phyloP scores from a whole-genome alignment of 2,329 filamentous ascomycete genomes.

The Aspergillus aculeatus region DNA sequence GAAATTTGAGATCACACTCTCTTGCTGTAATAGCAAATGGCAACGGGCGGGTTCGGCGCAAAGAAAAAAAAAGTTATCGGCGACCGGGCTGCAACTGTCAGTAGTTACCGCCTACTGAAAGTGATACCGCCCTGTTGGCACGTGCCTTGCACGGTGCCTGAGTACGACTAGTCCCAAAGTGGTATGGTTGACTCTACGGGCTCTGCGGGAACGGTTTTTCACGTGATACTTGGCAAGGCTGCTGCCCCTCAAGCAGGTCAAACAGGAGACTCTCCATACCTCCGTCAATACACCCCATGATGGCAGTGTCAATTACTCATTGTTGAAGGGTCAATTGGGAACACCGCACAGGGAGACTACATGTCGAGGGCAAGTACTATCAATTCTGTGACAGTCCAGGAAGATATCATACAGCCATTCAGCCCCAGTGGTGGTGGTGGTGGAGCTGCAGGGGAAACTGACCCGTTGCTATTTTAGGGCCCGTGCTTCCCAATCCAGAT shows the following conservation, averaged over 20 bases:
- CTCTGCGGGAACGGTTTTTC: not conserved
- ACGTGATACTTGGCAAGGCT: not conserved
- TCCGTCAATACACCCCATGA: no score
- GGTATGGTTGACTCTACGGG: not conserved
- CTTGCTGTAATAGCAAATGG: not conserved
- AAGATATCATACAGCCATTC: not conserved
- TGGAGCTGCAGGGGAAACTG: not conserved
- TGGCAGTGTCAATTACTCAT: no score
- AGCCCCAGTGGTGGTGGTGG: not conserved
- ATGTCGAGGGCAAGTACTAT: not conserved
- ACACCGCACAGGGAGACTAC: not conserved
- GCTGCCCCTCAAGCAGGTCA: not conserved
- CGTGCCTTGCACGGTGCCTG: conserved; percentile 5
- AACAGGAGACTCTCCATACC: no score
- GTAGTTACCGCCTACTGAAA: conserved; percentile 12
- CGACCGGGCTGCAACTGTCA: conserved; percentile 24
- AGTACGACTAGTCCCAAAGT: not conserved
- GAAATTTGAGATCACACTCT: not conserved
- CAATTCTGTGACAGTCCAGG: not conserved
- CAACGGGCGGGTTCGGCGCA: not conserved
- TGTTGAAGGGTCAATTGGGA: no score
- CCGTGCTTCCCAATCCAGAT: not conserved
- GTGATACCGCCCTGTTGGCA: conserved; percentile 19
- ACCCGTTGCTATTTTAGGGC: not conserved
- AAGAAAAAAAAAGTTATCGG: conserved; percentile 28